Percentiles rank a stretch among this genome's conserved stretches.
phyloP scores from a whole-genome alignment of 2,329 filamentous ascomycete genomes.

The Cladosporium sp. region DNA sequence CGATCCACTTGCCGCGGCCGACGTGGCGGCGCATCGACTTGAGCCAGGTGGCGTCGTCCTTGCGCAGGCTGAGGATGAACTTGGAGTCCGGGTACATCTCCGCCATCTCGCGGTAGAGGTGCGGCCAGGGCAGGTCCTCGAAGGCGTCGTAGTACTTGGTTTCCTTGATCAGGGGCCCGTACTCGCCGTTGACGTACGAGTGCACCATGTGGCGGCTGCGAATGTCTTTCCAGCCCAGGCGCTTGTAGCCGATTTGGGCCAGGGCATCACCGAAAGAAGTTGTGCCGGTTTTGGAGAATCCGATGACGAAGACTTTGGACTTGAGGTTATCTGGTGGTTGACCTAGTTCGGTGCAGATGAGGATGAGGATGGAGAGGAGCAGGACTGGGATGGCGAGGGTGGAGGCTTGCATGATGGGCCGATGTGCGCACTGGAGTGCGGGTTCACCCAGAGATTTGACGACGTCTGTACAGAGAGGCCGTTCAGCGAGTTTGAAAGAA shows the following conservation, averaged over 20 bases:
- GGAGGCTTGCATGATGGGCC: constrained; percentile 9
- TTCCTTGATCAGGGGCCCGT: constrained; percentile 19
- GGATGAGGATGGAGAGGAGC: constrained; percentile 15
- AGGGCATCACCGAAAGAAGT: constrained; percentile 31
- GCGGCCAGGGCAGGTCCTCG: constrained; percentile 30
- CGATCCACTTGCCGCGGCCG: constrained; percentile 24
- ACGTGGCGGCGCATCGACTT: constrained; percentile 27
- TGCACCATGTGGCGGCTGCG: constrained; percentile 28
- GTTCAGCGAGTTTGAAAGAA: neutral
- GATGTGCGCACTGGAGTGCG: neutral
- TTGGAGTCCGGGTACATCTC: constrained; percentile 26
- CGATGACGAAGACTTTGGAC: constrained; percentile 30
- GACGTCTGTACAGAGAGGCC: neutral
- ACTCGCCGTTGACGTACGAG: constrained; percentile 25
- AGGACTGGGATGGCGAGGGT: constrained; percentile 9
- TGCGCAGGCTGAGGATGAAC: constrained; percentile 27
- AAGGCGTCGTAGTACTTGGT: constrained; percentile 29
- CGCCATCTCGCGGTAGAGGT: constrained; percentile 27
- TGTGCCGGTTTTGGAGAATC: constrained; percentile 29
- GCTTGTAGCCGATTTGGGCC: constrained; percentile 26
- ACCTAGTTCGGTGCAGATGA: constrained; percentile 19
- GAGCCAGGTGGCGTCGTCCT: constrained; percentile 28
- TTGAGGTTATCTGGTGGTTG: constrained; percentile 21
- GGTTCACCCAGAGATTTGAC: neutral
- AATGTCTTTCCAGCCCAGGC: constrained; percentile 30